Conservation (phyloP, 306 rosid species). For the Alnus rubra region DNA sequence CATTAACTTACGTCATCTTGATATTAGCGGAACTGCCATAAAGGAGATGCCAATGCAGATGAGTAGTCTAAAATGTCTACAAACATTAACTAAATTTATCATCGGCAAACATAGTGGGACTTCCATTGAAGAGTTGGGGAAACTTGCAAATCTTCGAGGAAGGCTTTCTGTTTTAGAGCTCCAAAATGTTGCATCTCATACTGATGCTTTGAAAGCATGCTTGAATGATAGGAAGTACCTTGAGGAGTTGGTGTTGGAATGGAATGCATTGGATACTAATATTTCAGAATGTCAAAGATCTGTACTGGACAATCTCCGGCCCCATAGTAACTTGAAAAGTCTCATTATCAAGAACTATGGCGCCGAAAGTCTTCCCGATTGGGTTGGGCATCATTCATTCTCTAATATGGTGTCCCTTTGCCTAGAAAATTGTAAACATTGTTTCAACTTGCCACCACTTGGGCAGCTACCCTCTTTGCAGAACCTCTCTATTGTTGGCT, state of each 20-base stretch:
- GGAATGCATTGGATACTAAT: neutral
- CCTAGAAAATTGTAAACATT: neutral
- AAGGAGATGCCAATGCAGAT: neutral
- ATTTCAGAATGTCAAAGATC: neutral
- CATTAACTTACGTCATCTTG: conserved; percentile 19
- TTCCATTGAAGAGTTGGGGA: neutral
- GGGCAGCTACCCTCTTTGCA: neutral
- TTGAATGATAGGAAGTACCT: neutral
- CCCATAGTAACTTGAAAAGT: neutral
- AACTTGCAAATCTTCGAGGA: neutral
- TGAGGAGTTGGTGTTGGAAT: neutral
- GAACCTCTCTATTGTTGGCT: conserved; percentile 7
- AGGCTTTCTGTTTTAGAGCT: neutral
- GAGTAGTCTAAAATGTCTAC: neutral
- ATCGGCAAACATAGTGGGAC: neutral
- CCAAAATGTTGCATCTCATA: neutral
- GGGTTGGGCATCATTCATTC: conserved; percentile 12
- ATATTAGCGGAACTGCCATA: neutral
- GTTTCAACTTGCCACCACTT: conserved; percentile 5
- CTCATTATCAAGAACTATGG: neutral
- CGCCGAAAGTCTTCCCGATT: neutral
- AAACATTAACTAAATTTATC: neutral
- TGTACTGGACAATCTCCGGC: neutral
- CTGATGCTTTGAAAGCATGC: neutral
- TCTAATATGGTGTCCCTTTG: neutral